These are phyloP conservation scores for Elymus sibiricus DNA, from an alignment of 176 grass and related monocot species.

Conservation along the genomic window DNA sequence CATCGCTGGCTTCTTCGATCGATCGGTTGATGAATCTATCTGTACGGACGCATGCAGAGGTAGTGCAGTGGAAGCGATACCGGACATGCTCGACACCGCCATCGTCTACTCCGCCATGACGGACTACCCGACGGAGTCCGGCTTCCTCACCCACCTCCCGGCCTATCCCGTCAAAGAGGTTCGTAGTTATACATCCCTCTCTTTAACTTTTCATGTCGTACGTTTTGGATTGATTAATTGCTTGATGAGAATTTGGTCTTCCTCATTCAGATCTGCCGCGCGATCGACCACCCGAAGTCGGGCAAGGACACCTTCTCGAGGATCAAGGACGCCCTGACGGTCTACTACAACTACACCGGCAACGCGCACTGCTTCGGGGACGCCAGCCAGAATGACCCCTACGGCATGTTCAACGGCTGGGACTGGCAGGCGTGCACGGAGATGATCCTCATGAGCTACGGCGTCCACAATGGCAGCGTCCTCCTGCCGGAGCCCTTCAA, in stretches of 20 bases:
- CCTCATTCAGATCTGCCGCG: constrained; percentile 45
- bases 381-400: not conserved
- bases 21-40: not conserved
- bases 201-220: not conserved
- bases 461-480: constrained; percentile 27
- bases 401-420: constrained; percentile 43
- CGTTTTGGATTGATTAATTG: not conserved
- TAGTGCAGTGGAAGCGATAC: not conserved
- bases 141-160: constrained; percentile 50
- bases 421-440: constrained; percentile 63
- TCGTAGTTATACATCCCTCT: not conserved
- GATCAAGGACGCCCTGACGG: constrained; percentile 33
- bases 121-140: constrained; percentile 54
- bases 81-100: constrained; percentile 7
- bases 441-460: constrained; percentile 36
- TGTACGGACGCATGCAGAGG: constrained; percentile 5
- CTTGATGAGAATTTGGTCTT: not conserved
- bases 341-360: constrained; percentile 73
- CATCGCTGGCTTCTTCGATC: not conserved
- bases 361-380: constrained; percentile 2
- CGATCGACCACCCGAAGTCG: constrained; percentile 39
- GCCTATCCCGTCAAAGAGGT: constrained; percentile 47
- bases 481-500: constrained; percentile 37
- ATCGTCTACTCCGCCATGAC: constrained; percentile 41
- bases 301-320: constrained; percentile 16